Evolutionary conservation across 805 yeast species (phyloP), one percentile per base, ranked within the genome.

Genomic region (Starmerella stigmatis): DNA sequence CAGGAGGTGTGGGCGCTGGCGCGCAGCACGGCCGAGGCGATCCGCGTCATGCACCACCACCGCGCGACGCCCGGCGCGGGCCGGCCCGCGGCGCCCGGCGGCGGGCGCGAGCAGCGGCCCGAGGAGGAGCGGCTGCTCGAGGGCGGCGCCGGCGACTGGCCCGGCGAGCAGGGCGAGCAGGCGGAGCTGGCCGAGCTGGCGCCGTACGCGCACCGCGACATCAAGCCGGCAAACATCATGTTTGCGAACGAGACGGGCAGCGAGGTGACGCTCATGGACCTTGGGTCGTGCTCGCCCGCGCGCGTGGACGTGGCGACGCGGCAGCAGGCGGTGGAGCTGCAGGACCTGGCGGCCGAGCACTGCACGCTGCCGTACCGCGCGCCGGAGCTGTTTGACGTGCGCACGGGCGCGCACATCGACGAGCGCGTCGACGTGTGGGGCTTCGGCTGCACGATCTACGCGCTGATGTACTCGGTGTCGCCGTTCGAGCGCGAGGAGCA

Each of bases 401-500:
- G 75, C 35, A 73, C 84, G 1, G 79, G 81, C 33, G 62, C 74
- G n/a, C 63, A 63, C 5, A 69, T 88, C 36, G 77, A 78, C 50
- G 94, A 84, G 56, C 73, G 74, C 48, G 78, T 82, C 4, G 97
- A 88, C 61, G 75, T 89, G 21, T 88, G 97, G 97, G 81, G 94
- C 3, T 62, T 88, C 23, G 97, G 97, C 0, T 86, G 96, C 58
- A 69, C 86, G 1, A 60, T 86, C 15, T 88, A 83, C 61, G 76
- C 86, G 1, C 64, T 84, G 52, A 70, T 89, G 61, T 88, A 82
- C 64, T 81, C 81, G 0, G 70, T 71, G 25, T 82, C 94, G 4
- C 97, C 97, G 1, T 88, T 88, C 61, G 95, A 86, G 59, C 71
- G 84, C 58, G 79, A 82, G 60, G 92, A 85, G 57, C 71, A 75